These are phyloP conservation scores for Quercus glauca DNA, from an alignment of 306 rosid genomes.

Conservation along the genomic window DNA sequence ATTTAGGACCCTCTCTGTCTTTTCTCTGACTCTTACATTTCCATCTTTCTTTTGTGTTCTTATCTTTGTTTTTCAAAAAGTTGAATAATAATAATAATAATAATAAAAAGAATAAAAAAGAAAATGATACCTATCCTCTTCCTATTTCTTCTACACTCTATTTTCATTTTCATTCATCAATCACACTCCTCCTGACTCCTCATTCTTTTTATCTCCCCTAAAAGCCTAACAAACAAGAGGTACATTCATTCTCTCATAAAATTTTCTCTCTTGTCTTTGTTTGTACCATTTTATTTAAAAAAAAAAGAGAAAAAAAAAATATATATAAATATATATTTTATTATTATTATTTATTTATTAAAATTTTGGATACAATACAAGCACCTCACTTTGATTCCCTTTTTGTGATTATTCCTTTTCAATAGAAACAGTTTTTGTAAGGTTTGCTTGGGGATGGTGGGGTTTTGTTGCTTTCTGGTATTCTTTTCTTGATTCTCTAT, in stretches of 20 bases:
- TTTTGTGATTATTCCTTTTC: slow-evolving; percentile 35
- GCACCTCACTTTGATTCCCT: slow-evolving; percentile 24
- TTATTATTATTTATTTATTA: too few relatives aligned
- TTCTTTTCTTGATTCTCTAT: slow-evolving; percentile 49
- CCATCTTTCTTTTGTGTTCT: slow-evolving; percentile 14
- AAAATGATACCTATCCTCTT: background rate
- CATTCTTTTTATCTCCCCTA: too few relatives aligned
- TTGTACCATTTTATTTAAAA: background rate
- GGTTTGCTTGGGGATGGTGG: slow-evolving; percentile 53
- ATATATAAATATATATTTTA: too few relatives aligned
- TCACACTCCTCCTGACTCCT: background rate
- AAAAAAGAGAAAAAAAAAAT: background rate
- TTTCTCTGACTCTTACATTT: slow-evolving; percentile 23
- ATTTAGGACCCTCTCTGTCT: slow-evolving; percentile 29
- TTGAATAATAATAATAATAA: background rate
- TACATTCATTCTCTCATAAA: background rate
- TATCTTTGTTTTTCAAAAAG: slow-evolving; percentile 15
- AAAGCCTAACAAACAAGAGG: background rate
- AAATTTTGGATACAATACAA: background rate
- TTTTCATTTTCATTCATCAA: background rate
- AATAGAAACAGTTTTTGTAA: slow-evolving; percentile 30
- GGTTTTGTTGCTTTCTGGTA: slow-evolving; percentile 51
- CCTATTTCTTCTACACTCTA: background rate
- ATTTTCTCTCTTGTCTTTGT: background rate
- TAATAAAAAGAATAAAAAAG: background rate